Evolutionary conservation across 176 grass and related monocot genomes (phyloP).

Genomic region (Oryza coarctata): DNA sequence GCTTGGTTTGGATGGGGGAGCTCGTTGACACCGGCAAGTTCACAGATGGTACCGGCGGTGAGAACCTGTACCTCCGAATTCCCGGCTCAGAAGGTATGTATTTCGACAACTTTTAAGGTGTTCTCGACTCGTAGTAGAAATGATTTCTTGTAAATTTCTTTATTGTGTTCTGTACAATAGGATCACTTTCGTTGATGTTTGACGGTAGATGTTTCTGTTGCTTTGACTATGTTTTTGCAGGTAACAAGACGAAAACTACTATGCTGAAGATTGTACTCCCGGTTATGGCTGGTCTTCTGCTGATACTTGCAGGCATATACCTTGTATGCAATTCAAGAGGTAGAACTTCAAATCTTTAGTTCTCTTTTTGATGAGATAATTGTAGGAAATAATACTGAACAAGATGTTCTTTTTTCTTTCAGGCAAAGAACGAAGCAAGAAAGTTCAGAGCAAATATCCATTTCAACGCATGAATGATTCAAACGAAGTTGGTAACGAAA

Average conservation of each 20-base stretch:
- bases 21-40: conserved; percentile 45
- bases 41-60: background rate
- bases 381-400: background rate
- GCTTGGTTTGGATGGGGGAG: conserved; percentile 56
- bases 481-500: background rate
- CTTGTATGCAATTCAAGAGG: conserved; percentile 37
- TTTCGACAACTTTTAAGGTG: background rate
- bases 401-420: too few species aligned
- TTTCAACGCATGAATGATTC: background rate
- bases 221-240: conserved; percentile 26
- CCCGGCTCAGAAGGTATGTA: conserved; percentile 36
- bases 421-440: conserved; percentile 22
- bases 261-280: conserved; percentile 25
- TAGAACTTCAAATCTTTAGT: background rate
- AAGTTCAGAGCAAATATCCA: background rate
- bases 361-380: background rate
- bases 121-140: background rate
- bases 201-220: conserved; percentile 5
- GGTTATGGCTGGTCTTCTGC: conserved; percentile 13
- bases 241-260: background rate
- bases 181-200: background rate
- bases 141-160: background rate
- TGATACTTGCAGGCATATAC: conserved; percentile 7
- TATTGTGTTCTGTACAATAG: background rate
- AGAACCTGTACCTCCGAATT: conserved; percentile 51